Evolutionary conservation across 2,329 filamentous ascomycete genomes (phyloP).

Genomic region (Amauroascus niger): DNA sequence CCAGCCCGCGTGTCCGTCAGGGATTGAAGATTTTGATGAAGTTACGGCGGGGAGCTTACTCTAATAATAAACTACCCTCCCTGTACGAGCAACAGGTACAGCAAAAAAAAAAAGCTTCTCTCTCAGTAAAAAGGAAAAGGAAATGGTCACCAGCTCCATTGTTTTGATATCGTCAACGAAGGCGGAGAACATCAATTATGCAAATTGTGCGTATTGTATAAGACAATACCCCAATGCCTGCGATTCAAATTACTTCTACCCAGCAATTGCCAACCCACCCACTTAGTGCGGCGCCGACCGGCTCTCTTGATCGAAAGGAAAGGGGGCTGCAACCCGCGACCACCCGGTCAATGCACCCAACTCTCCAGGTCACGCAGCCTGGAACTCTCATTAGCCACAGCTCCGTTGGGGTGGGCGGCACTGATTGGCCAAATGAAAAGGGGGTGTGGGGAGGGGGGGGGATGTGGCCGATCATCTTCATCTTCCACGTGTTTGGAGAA

Average conservation of each 20-base stretch:
- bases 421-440: neutral
- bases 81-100: neutral
- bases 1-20: constrained; percentile 4
- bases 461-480: constrained; percentile 11
- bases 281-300: neutral
- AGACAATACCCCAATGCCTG: too few species aligned
- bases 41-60: neutral
- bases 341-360: constrained; percentile 7
- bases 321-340: neutral
- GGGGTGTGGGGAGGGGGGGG: neutral
- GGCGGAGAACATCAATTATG: too few species aligned
- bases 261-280: neutral
- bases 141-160: too few species aligned
- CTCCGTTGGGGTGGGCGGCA: neutral
- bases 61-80: neutral
- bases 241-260: too few species aligned
- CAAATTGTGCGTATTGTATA: too few species aligned
- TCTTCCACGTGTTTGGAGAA: constrained; percentile 8
- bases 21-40: neutral
- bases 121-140: neutral
- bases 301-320: neutral
- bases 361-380: neutral
- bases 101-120: neutral
- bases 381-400: neutral
- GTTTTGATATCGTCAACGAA: too few species aligned